A percentile compares a stretch with the other conserved stretches of the same genome.
Conservation (phyloP, 2,329 filamentous ascomycete genomes). For the Dendrostoma leiphaemia region DNA sequence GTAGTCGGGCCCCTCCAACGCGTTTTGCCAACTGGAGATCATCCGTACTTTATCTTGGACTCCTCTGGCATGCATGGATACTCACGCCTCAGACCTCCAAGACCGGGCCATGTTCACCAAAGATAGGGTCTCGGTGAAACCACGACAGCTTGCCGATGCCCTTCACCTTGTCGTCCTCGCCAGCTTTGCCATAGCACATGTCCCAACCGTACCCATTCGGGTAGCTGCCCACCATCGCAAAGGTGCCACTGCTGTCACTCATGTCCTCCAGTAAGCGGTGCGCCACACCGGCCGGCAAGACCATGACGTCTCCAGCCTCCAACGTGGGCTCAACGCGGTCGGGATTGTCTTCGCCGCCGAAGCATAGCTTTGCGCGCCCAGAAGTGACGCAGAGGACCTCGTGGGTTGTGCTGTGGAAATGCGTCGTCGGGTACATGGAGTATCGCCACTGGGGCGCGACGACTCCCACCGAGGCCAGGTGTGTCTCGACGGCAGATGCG, state of each 20-base stretch:
- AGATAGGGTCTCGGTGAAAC: constrained; percentile 61
- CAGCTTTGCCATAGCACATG: constrained; percentile 66
- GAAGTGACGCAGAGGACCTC: constrained; percentile 61
- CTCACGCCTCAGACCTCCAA: constrained; percentile 6
- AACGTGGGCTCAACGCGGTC: constrained; percentile 54
- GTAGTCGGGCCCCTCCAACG: too few species aligned
- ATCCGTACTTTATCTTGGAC: too few species aligned
- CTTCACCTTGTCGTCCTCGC: constrained; percentile 51
- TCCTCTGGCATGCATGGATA: not conserved
- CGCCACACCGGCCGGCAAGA: constrained; percentile 64
- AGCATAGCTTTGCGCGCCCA: constrained; percentile 61
- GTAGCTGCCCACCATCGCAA: constrained; percentile 69
- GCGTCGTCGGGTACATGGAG: constrained; percentile 64
- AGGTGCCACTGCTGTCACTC: constrained; percentile 35
- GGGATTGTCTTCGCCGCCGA: constrained; percentile 63
- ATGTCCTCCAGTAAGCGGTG: constrained; percentile 61
- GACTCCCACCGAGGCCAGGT: constrained; percentile 50
- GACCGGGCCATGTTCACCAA: constrained; percentile 51
- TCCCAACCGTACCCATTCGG: constrained; percentile 60
- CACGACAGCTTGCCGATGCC: constrained; percentile 49
- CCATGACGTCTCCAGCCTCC: constrained; percentile 56
- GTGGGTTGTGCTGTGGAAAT: constrained; percentile 68
- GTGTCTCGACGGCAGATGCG: constrained; percentile 52
- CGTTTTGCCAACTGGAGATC: not conserved
- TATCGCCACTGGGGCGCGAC: constrained; percentile 66